Evolutionary conservation across 176 grass and related monocot species (phyloP).

Genomic region (Pontederia paniculata): DNA sequence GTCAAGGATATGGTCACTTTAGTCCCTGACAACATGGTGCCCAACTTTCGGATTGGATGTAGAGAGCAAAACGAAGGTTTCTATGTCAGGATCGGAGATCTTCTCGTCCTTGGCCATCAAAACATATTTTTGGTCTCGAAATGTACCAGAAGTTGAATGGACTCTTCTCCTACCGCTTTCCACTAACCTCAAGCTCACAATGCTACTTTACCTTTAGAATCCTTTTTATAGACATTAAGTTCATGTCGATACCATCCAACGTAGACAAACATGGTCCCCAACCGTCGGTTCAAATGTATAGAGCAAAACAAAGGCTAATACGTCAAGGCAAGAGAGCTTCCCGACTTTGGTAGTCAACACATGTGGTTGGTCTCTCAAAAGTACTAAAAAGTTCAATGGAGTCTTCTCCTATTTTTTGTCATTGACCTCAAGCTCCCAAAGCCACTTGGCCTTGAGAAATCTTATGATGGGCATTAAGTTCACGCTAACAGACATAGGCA

Average conservation of each 20-base stretch:
- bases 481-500: background rate
- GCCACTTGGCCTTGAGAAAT: too few species aligned
- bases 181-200: background rate
- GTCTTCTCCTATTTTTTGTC: too few species aligned
- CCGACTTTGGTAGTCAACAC: too few species aligned
- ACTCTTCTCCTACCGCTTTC: constrained; percentile 5
- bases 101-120: background rate
- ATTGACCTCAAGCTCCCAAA: too few species aligned
- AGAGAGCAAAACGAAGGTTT: background rate
- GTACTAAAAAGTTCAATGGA: too few species aligned
- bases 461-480: too few species aligned
- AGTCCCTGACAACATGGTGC: background rate
- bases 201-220: background rate
- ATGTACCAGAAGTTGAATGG: background rate
- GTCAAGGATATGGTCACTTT: background rate
- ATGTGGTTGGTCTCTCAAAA: too few species aligned
- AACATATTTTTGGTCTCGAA: background rate
- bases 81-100: background rate
- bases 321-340: too few species aligned
- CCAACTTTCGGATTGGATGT: background rate
- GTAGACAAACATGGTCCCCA: too few species aligned
- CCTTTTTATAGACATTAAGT: background rate
- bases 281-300: too few species aligned
- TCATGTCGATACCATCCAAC: constrained; percentile 1
- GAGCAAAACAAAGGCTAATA: too few species aligned